Evolutionary conservation across 495 filamentous ascomycete genomes (phyloP), one percentile per base, ranked within the genome.

Genomic region (Pyrenopolyporus hunteri): DNA sequence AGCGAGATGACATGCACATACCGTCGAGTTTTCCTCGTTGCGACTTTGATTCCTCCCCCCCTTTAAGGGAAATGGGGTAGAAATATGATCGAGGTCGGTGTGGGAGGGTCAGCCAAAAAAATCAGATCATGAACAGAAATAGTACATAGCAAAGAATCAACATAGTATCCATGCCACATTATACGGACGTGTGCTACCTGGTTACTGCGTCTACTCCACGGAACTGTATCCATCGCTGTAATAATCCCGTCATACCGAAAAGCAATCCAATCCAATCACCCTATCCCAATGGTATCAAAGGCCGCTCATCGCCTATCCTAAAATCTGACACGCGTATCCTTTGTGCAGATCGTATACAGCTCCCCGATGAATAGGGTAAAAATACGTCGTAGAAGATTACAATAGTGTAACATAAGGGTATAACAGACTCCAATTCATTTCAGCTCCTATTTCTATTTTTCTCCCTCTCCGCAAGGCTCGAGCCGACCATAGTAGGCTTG

Each of bases 301-400:
- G 36, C 31, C 52, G 46, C 61, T 48, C 25, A 35, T 44, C 23
- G 44, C 61, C 49, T 31, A 48, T 48, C 29, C 54, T 44, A 49
- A 59, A 59, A 40, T 58, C 48, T 46, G 44, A 58, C 60, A 43
- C 46, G 60, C 60, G 32, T 48, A 11, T 39, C 45, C 8, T 47
- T 42, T 48, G 48, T 26, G 26, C 35, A 48, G 35, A 58, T 53
- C 53, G 42, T 39, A 47, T 64, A 28, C 32, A 54, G 48, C 48
- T 53, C 31, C 22, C 45, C 31, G 42, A 46, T 35, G 10, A 50
- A 14, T 29, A 43, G 25, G 31, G 22, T 35, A 44, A 10, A 35
- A 23, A 26, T 26, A 48, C 40, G n/a, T 35, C 45, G 26, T 43
- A 44, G 20, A 23, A 26, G 20, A 36, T 29, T 43, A 47, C 1